Conservation (phyloP, 192 early-diverging fungal species). For the Coemansia sp. region DNA sequence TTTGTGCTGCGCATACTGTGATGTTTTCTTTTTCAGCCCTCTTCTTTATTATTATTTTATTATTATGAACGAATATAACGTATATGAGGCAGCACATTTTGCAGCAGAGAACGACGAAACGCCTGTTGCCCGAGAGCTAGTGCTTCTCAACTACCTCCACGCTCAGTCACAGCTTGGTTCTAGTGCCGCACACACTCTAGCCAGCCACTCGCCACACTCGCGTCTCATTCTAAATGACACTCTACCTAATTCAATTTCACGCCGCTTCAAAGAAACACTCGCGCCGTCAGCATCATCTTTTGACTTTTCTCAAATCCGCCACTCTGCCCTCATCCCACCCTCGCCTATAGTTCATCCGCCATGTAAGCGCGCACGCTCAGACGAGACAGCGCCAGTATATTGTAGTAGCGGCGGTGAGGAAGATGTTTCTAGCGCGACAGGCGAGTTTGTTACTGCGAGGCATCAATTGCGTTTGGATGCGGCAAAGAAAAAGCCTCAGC, state of each 20-base stretch:
- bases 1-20: background rate
- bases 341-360: background rate
- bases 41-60: background rate
- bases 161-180: background rate
- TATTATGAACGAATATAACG: background rate
- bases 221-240: background rate
- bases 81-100: background rate
- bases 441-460: slow-evolving; percentile 43
- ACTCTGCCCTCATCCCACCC: background rate
- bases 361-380: slow-evolving; percentile 29
- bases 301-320: background rate
- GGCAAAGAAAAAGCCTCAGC: slow-evolving; percentile 10
- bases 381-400: background rate
- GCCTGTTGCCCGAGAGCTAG: background rate
- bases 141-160: background rate
- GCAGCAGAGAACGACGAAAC: background rate
- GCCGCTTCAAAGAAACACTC: background rate
- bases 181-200: background rate
- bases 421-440: background rate
- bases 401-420: background rate
- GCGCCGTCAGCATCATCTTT: background rate
- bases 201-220: background rate
- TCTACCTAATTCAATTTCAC: background rate
- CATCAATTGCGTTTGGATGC: slow-evolving; percentile 39
- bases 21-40: background rate